Evolutionary conservation across 2,329 filamentous ascomycete species (phyloP), one percentile per base, ranked within the genome.

Genomic region (Ilyonectria destructans): DNA sequence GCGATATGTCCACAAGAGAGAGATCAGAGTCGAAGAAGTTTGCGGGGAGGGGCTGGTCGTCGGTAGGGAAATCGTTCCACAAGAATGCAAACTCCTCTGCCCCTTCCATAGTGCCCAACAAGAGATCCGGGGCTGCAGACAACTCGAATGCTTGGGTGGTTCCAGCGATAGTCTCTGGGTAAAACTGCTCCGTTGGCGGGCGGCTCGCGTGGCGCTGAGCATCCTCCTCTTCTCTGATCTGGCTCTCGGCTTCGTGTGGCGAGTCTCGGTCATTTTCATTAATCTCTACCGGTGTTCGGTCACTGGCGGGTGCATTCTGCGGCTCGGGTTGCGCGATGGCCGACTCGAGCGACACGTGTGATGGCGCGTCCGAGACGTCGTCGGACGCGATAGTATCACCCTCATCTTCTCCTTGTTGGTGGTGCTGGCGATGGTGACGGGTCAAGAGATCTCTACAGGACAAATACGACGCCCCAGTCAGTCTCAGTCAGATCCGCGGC

Each of bases 11-110:
- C 23, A 64, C 62, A 5, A 64, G 62, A 13, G 62, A 58, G 7
- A 64, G 46, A 21, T 64, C 62, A 8, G 55, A 58, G 26, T 64
- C 62, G 31, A 64, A 58, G 46, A 64, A 64, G 13, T 19, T 45
- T 1, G 55, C 26, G 0, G 62, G 62, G 4, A 64, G 54, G 17
- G 54, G 62, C 7, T 64, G 62, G 10, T 58, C 62, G 13, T 58
- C 33, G 5, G 55, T 33, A 5, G 62, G 45, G 23, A 64, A 64
- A 26, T 59, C 55, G 23, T 40, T 59, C 62, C 62, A 64, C 54
- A 64, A 29, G 33, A 64, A 64, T 2, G 58, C 62, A 12, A 64
- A 64, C 35, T 64, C 62, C 26, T 59, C 40, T 17, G 40, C 26
- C 7, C 21, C 55, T n/a, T 64, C 54, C 1, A 21, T 17, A 3